phyloP scores from a whole-genome alignment of 441 rosid species.

The Gossypium gossypioides region DNA sequence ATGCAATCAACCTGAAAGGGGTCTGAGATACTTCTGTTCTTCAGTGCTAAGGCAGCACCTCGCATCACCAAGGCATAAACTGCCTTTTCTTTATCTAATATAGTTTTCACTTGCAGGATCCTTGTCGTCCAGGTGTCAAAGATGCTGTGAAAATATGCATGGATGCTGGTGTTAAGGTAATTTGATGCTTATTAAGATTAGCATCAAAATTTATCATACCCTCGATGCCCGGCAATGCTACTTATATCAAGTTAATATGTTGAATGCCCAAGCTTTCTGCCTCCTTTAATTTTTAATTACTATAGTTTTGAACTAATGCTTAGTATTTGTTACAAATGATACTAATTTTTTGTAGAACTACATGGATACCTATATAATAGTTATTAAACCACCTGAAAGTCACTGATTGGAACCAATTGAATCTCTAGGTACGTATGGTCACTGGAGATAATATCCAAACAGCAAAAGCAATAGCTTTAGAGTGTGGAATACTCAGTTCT shows the following conservation, averaged over 20 bases:
- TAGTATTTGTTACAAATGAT: neutral
- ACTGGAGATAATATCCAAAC: slow-evolving; percentile 94
- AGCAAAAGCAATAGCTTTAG: slow-evolving; percentile 89
- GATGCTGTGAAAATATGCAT: slow-evolving; percentile 76
- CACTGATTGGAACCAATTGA: slow-evolving; percentile 11
- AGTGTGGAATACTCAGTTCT: slow-evolving; percentile 78
- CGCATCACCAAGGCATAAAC: neutral
- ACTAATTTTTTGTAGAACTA: neutral
- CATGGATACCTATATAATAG: neutral
- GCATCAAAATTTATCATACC: neutral
- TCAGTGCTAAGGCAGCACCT: neutral
- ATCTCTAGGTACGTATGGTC: slow-evolving; percentile 81
- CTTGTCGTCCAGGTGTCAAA: slow-evolving; percentile 82
- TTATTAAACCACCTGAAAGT: neutral
- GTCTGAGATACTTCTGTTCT: neutral
- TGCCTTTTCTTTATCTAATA: slow-evolving; percentile 10
- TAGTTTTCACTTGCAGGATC: slow-evolving; percentile 52
- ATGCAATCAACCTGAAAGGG: neutral
- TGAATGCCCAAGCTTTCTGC: neutral
- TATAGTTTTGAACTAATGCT: neutral
- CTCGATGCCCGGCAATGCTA: neutral
- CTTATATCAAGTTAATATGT: neutral
- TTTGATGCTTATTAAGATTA: slow-evolving; percentile 5
- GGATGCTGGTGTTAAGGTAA: slow-evolving; percentile 83
- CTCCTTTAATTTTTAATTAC: neutral